Evolutionary conservation across 108 stramenopile genomes (phyloP).

Genomic region (Pseudonitzschia delicatissima): DNA sequence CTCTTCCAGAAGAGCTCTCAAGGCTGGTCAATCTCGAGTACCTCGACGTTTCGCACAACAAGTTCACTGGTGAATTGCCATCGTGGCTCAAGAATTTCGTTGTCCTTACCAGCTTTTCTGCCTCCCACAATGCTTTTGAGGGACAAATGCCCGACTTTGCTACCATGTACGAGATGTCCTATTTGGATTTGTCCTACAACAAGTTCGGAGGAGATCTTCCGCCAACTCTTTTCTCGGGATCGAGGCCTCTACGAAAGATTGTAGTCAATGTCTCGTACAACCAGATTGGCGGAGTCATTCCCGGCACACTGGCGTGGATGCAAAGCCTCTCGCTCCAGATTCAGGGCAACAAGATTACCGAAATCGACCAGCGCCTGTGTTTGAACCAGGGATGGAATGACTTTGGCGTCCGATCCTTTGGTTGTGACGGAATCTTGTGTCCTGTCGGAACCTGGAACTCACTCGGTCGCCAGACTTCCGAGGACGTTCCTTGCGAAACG

Average conservation of each 20-base stretch:
- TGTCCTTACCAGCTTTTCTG: conserved; percentile 11
- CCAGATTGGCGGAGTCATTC: conserved; percentile 50
- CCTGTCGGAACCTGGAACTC: conserved; percentile 65
- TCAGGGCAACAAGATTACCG: conserved; percentile 29
- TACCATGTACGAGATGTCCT: conserved; percentile 5
- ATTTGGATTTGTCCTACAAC: conserved; percentile 32
- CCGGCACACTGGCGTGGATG: conserved; percentile 42
- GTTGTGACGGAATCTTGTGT: conserved; percentile 76
- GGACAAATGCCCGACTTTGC: conserved; percentile 14
- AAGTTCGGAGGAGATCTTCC: conserved; percentile 31
- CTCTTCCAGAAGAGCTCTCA: conserved; percentile 42
- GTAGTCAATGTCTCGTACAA: conserved; percentile 40
- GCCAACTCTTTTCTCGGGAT: conserved; percentile 12
- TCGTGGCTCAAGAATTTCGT: conserved; percentile 17
- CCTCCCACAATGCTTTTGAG: conserved; percentile 42
- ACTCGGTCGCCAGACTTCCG: conserved; percentile 51
- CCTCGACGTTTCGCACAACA: conserved; percentile 25
- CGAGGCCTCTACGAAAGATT: conserved; percentile 9
- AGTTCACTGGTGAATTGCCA: conserved; percentile 19
- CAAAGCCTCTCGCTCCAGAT: conserved; percentile 25
- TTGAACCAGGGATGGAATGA: conserved; percentile 37
- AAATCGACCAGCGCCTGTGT: conserved; percentile 30
- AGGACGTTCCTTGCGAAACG: conserved; percentile 38
- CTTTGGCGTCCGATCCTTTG: conserved; percentile 43
- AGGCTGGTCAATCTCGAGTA: conserved; percentile 11